Conservation (phyloP, 768 basidiomycete species). For the Pleurotus tuber-regium region DNA sequence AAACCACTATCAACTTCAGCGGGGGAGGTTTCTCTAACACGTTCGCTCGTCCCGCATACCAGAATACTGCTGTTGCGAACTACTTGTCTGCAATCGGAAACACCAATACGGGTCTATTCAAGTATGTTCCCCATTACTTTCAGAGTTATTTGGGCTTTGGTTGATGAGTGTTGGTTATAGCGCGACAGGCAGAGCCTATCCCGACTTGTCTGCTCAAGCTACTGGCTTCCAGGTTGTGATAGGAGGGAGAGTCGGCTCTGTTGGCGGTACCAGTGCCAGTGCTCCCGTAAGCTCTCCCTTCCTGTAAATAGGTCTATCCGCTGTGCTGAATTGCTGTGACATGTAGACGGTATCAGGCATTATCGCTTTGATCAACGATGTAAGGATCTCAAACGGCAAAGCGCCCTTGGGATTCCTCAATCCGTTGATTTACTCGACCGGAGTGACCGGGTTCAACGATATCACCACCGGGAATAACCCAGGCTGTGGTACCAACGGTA, state of each 20-base stretch:
- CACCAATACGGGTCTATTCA: slow-evolving; percentile 17
- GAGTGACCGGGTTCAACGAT: slow-evolving; percentile 24
- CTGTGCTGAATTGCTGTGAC: slow-evolving; percentile 11
- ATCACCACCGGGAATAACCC: slow-evolving; percentile 20
- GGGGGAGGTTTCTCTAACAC: slow-evolving; percentile 27
- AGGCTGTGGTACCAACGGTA: slow-evolving; percentile 12
- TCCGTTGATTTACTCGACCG: slow-evolving; percentile 52
- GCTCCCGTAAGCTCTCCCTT: slow-evolving; percentile 9
- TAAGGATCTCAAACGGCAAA: slow-evolving; percentile 40
- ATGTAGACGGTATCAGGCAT: slow-evolving; percentile 53
- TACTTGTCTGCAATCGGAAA: slow-evolving; percentile 16
- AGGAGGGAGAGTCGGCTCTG: slow-evolving; percentile 7
- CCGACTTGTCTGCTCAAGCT: slow-evolving; percentile 20
- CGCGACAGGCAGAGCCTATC: slow-evolving; percentile 18
- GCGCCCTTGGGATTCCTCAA: slow-evolving; percentile 61
- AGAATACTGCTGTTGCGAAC: slow-evolving; percentile 18
- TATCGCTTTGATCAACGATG: slow-evolving; percentile 62
- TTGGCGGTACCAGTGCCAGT: slow-evolving; percentile 36
- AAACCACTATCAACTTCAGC: slow-evolving; percentile 14
- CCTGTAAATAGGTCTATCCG: neutral
- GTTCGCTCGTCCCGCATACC: slow-evolving; percentile 24
- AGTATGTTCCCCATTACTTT: slow-evolving; percentile 7
- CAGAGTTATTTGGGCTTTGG: neutral
- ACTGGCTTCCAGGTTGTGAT: slow-evolving; percentile 13
- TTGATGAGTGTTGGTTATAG: too few relatives aligned